Base-by-base conservation (phyloP, 305 asterid species). In the Solanum hybrid region DNA sequence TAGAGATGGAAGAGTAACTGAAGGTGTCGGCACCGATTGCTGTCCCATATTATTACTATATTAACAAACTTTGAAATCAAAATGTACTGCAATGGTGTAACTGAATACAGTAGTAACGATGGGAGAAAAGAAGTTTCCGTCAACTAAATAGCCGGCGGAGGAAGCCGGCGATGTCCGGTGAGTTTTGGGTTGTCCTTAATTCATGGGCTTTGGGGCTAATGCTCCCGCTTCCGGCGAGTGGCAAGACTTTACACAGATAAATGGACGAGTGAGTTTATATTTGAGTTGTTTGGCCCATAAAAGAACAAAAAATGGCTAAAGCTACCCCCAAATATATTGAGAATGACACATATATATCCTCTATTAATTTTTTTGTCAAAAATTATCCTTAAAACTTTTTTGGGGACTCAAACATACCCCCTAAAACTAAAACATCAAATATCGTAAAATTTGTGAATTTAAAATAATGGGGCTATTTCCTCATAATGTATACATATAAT, bases 11-110 rank as follows among this genome's bases (percentile, higher is more conserved):
- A 79, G 88, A 32, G 51, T 27, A 85, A 93, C 91, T 88, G 95
- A 94, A 77, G 96, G 96, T 80, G 97, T 95, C 93, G 96, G 96
- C 94, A 90, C 92, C 89, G 98, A 92, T 38, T 96, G 98, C 94
- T 95, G 99, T 93, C 93, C 97, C 98, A 96, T 96, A 79, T 39
- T 76, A 10, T 27, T 75, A 14, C 37, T 72, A 26, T 70, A 24
- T 72, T 12, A 26, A 72, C 33, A 26, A 72, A 72, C 78, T 26
- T 20, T 72, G 33, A 75, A 14, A 75, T 31, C n/a, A 65, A 22
- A 29, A 75, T 75, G 34, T 75, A 14, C 80, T 13, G 79, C 31
- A 73, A 73, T 29, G 36, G 22, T 65, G 73, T 65, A 4, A 22
- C 27, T 65, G 73, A 65, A 65, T 65, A 22, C 27, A 22, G 73